These are phyloP conservation scores for Nevesoporus exiguus DNA, from an alignment of 768 basidiomycete genomes.

Conservation along the genomic window DNA sequence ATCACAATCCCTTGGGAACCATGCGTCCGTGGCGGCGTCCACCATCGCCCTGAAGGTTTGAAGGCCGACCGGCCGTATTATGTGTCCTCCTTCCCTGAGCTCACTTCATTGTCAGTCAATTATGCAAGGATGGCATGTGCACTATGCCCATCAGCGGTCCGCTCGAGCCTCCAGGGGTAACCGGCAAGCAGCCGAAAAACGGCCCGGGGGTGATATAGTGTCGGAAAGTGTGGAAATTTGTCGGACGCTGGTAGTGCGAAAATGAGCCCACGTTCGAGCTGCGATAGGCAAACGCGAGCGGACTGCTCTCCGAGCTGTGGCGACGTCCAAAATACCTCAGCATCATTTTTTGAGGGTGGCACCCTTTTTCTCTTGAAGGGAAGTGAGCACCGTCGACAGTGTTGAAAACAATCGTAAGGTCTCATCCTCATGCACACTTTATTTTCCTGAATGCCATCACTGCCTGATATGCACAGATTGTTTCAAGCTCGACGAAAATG, in stretches of 20 bases:
- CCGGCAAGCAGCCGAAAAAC: background rate
- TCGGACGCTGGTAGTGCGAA: background rate
- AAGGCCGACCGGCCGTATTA: background rate
- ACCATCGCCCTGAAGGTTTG: background rate
- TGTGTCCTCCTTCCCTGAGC: background rate
- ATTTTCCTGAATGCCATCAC: too few relatives aligned
- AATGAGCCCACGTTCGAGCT: background rate
- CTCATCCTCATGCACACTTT: too few relatives aligned
- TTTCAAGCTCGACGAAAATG: too few relatives aligned
- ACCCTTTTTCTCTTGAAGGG: too few relatives aligned
- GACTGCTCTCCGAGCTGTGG: background rate
- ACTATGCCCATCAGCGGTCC: background rate
- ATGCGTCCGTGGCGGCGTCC: slow-evolving; percentile 2
- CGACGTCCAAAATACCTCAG: background rate
- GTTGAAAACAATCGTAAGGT: too few relatives aligned
- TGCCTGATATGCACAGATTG: too few relatives aligned
- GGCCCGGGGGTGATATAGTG: background rate
- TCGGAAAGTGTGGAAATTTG: background rate
- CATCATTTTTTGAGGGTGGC: too few relatives aligned
- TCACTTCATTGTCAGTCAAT: background rate
- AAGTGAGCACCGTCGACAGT: too few relatives aligned
- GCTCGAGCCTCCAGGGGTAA: background rate
- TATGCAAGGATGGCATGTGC: background rate
- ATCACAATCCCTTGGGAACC: background rate
- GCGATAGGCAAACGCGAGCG: background rate